Conservation (phyloP, 2,329 filamentous ascomycete species). For the Epichloe sibirici region DNA sequence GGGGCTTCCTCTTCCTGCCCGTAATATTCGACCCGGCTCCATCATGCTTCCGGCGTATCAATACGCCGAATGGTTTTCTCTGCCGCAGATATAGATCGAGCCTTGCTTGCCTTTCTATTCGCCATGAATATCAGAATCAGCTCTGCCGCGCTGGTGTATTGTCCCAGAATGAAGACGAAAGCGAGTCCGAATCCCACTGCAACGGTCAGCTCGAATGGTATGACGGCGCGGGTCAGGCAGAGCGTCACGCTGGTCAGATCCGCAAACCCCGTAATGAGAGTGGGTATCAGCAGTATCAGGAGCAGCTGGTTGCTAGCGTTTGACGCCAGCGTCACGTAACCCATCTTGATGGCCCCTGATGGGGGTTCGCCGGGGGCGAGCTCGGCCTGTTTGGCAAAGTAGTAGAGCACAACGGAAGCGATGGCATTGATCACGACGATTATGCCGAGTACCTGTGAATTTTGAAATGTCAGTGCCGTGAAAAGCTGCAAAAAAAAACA, state of each 20-base stretch:
- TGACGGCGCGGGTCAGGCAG: conserved; percentile 14
- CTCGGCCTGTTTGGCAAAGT: conserved; percentile 11
- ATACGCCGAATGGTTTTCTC: not conserved
- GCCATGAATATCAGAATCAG: conserved; percentile 7
- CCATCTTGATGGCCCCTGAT: not conserved
- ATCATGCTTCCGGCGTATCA: not conserved
- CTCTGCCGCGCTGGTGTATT: conserved; percentile 12
- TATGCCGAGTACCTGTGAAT: conserved; percentile 16
- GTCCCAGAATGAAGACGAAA: conserved; percentile 12
- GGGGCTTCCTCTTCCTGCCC: too few species aligned
- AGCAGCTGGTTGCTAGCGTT: conserved; percentile 16
- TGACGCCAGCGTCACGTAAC: conserved; percentile 2
- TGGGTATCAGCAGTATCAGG: conserved; percentile 11
- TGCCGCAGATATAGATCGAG: not conserved
- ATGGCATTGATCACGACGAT: conserved; percentile 15
- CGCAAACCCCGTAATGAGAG: conserved; percentile 16
- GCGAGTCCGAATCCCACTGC: conserved; percentile 14
- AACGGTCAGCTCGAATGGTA: conserved; percentile 17
- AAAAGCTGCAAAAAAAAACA: not conserved
- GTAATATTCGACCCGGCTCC: too few species aligned
- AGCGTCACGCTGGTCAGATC: conserved; percentile 17
- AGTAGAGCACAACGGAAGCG: conserved; percentile 13
- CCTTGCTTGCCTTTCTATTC: not conserved
- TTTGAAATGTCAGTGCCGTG: not conserved
- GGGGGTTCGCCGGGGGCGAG: not conserved